Conservation (phyloP, 495 filamentous ascomycete genomes). For the Tuber calosporum region DNA sequence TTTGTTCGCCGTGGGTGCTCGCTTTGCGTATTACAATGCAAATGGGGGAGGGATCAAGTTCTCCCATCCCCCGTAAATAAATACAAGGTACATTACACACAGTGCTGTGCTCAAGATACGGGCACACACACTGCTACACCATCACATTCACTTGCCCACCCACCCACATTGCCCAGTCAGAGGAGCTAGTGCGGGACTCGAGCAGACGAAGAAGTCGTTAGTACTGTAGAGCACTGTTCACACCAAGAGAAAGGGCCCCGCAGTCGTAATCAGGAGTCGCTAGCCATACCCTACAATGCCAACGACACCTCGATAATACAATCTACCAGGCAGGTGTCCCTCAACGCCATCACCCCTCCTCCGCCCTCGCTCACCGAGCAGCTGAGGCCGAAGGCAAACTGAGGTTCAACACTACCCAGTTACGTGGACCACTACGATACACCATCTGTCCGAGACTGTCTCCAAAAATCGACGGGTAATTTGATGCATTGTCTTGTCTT, state of each 20-base stretch:
- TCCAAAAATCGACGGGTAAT: neutral
- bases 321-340: neutral
- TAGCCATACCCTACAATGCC: neutral
- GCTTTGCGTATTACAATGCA: neutral
- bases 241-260: neutral
- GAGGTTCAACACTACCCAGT: neutral
- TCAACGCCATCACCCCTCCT: neutral
- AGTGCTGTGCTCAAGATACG: neutral
- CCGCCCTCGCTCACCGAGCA: neutral
- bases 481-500: neutral
- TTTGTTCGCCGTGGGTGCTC: too few relatives aligned
- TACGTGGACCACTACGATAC: neutral
- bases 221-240: too few relatives aligned
- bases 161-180: neutral
- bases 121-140: too few relatives aligned
- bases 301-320: neutral
- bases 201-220: neutral
- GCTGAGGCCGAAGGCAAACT: neutral
- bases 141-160: neutral
- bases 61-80: neutral
- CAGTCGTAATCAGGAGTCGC: neutral
- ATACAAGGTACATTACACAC: neutral
- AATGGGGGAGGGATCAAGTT: neutral
- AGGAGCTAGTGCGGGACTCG: too few relatives aligned
- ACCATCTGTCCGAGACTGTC: neutral